Conservation (phyloP, 2,329 filamentous ascomycete species). For the Clarireedia paspali region DNA sequence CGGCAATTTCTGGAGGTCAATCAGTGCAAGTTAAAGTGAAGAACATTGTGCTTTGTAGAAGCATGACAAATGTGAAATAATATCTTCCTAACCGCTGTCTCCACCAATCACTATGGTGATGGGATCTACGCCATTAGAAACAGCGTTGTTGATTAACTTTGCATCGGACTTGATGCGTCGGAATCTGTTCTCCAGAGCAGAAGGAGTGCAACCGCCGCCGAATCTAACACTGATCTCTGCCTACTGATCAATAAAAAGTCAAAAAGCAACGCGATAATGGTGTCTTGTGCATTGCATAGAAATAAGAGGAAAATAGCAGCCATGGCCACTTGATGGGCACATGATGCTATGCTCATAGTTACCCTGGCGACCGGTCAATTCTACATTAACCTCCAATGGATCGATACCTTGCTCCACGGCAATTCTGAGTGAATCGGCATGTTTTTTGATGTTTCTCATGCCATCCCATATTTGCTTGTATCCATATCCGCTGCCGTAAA, state of each 20-base stretch:
- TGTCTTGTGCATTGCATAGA: background rate
- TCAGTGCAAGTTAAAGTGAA: background rate
- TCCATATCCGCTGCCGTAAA: conserved; percentile 24
- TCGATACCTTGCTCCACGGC: conserved; percentile 20
- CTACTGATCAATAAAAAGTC: conserved; percentile 15
- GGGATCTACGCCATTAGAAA: conserved; percentile 29
- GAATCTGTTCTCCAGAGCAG: conserved; percentile 33
- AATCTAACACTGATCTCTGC: conserved; percentile 18
- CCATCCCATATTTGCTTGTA: conserved; percentile 19
- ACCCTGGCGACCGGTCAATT: conserved; percentile 10
- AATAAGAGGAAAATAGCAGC: background rate
- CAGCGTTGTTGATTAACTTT: conserved; percentile 29
- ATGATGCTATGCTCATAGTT: conserved; percentile 9
- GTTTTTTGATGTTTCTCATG: conserved; percentile 16
- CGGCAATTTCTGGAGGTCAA: background rate
- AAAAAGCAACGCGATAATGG: background rate
- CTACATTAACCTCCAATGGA: conserved; percentile 15
- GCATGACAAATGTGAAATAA: background rate
- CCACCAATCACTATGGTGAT: conserved; percentile 26
- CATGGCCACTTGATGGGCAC: background rate
- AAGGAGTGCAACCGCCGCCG: conserved; percentile 30
- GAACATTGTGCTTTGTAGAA: conserved; percentile 3
- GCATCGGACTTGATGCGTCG: conserved; percentile 34
- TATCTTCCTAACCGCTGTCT: background rate
- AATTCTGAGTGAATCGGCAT: conserved; percentile 13